Percentiles rank a stretch among this genome's conserved stretches.
Conservation (phyloP, 257 asterid species). For the Nyctanthes arbortristis region DNA sequence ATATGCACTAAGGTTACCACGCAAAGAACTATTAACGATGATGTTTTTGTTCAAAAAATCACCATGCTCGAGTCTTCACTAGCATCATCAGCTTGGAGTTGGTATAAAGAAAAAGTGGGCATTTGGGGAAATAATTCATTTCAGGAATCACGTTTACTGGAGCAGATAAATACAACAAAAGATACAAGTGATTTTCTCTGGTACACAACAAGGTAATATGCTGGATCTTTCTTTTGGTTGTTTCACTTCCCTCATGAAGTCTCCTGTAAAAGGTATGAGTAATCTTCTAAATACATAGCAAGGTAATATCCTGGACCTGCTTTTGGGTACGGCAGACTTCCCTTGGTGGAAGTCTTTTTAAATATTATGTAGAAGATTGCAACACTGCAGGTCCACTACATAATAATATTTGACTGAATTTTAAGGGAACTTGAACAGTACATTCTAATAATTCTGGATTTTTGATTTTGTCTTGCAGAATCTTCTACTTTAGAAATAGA, state of each 20-base stretch:
- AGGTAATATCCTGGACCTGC: too few species aligned
- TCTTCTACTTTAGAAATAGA: not conserved
- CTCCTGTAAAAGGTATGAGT: too few species aligned
- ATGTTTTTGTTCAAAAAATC: conserved; percentile 28
- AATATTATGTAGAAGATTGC: not conserved
- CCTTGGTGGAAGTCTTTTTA: too few species aligned
- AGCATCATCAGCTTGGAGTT: conserved; percentile 59
- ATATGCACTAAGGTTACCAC: conserved; percentile 49
- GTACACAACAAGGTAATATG: conserved; percentile 63
- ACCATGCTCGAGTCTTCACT: conserved; percentile 34
- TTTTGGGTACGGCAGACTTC: too few species aligned
- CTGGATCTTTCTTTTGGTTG: not conserved
- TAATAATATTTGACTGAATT: not conserved
- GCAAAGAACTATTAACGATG: conserved; percentile 42
- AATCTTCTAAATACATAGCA: too few species aligned
- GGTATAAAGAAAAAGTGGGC: conserved; percentile 69
- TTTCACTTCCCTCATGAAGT: not conserved
- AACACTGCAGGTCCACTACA: not conserved
- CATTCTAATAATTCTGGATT: not conserved
- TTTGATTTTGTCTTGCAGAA: not conserved
- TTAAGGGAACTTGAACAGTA: not conserved
- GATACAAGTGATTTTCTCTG: conserved; percentile 74
- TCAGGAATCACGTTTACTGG: conserved; percentile 47
- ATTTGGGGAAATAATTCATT: conserved; percentile 50
- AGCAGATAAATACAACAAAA: conserved; percentile 85